These are phyloP conservation scores for Phytophthora multivora DNA, from an alignment of 352 stramenopile genomes.

Conservation along the genomic window DNA sequence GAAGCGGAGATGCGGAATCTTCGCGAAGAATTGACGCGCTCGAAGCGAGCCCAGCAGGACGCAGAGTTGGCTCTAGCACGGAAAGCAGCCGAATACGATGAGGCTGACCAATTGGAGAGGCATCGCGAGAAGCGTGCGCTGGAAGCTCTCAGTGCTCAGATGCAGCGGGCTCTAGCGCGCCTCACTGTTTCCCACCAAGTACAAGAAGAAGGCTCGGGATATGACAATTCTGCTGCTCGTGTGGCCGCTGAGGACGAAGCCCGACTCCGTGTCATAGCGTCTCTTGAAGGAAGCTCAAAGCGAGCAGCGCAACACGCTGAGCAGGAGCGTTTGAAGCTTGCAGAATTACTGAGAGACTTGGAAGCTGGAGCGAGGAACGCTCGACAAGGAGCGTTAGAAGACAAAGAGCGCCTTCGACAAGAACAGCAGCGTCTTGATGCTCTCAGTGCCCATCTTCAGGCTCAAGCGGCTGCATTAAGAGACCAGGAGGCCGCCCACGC, in stretches of 20 bases:
- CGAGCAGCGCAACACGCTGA: slow-evolving; percentile 56
- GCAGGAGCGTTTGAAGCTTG: slow-evolving; percentile 64
- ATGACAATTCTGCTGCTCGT: slow-evolving; percentile 33
- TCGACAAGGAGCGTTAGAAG: slow-evolving; percentile 67
- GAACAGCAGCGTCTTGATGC: slow-evolving; percentile 72
- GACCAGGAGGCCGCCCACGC: slow-evolving; percentile 55
- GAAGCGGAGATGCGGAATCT: slow-evolving; percentile 17
- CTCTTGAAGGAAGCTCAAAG: slow-evolving; percentile 64
- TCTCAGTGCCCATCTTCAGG: slow-evolving; percentile 68
- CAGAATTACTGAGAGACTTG: slow-evolving; percentile 50
- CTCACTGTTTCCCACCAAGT: slow-evolving; percentile 56
- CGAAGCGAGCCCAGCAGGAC: slow-evolving; percentile 27
- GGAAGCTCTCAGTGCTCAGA: slow-evolving; percentile 51
- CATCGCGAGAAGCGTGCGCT: slow-evolving; percentile 55
- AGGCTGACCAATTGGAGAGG: slow-evolving; percentile 38
- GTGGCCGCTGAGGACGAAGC: slow-evolving; percentile 52
- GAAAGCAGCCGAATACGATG: slow-evolving; percentile 37
- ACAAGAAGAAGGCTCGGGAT: slow-evolving; percentile 41
- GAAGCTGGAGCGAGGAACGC: slow-evolving; percentile 56
- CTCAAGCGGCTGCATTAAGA: slow-evolving; percentile 56
- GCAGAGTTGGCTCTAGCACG: slow-evolving; percentile 20
- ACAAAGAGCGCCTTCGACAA: slow-evolving; percentile 73
- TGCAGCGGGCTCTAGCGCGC: slow-evolving; percentile 57
- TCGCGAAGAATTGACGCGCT: slow-evolving; percentile 27
- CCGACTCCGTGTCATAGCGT: slow-evolving; percentile 64